These are phyloP conservation scores for Sporothrix variecibatus DNA, from an alignment of 2,329 filamentous ascomycete species.

Conservation along the genomic window DNA sequence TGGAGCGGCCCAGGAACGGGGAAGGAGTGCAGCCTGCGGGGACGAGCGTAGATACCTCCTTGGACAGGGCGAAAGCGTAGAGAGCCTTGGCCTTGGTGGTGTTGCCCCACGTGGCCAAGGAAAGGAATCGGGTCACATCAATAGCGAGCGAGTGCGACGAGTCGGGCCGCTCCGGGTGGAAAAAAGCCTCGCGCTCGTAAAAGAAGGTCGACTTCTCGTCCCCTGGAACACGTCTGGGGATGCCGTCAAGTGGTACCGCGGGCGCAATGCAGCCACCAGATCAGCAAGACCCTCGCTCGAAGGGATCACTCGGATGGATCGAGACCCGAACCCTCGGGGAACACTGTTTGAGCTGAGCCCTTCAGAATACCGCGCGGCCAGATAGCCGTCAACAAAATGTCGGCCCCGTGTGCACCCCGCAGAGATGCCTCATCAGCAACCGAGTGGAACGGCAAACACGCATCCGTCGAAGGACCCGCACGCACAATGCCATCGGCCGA, in stretches of 20 bases:
- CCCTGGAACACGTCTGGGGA: conserved; percentile 52
- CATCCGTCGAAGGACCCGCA: conserved; percentile 64
- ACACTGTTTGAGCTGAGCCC: conserved; percentile 57
- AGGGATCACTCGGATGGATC: conserved; percentile 48
- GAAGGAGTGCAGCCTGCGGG: conserved; percentile 74
- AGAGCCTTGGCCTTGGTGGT: conserved; percentile 74
- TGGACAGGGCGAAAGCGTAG: conserved; percentile 75
- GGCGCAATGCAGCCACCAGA: conserved; percentile 75
- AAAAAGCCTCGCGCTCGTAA: conserved; percentile 92
- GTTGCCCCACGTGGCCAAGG: conserved; percentile 78
- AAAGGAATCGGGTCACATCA: conserved; percentile 83
- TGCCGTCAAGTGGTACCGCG: conserved; percentile 77
- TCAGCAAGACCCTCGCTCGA: conserved; percentile 73
- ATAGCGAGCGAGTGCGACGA: conserved; percentile 50
- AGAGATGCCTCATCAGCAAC: conserved; percentile 74
- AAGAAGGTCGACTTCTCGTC: conserved; percentile 51
- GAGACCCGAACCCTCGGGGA: conserved; percentile 46
- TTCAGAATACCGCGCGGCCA: conserved; percentile 78
- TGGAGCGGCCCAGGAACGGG: conserved; percentile 56
- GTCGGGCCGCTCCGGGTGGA: conserved; percentile 56
- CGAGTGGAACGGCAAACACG: conserved; percentile 76
- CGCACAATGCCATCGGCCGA: conserved; percentile 35
- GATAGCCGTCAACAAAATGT: conserved; percentile 82
- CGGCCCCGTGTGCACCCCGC: conserved; percentile 73
- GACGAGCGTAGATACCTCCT: conserved; percentile 60